Percentiles rank a stretch among this genome's conserved stretches.
These are phyloP conservation scores for Prunus persica DNA, from an alignment of 306 rosid genomes.

Conservation along the genomic window Prunus_persica_NCBIv2 NC_034011.1:3172001-3172500, in stretches of 20 bases:
- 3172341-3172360: neutral
- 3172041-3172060: constrained; percentile 51
- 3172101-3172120: constrained; percentile 39
- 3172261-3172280: neutral
- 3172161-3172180: neutral
- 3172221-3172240: neutral
- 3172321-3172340: neutral
- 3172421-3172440: neutral
- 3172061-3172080: constrained; percentile 69
- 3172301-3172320: neutral
- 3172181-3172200: neutral
- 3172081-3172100: constrained; percentile 43
- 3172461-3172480: neutral
- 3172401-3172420: neutral
- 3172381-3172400: neutral
- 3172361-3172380: neutral
- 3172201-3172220: neutral
- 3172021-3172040: constrained; percentile 85
- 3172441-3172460: neutral
- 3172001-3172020: constrained; percentile 47
- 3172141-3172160: neutral
- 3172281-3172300: neutral
- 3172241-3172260: neutral
- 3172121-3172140: neutral
- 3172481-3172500: neutral